Base-by-base conservation (phyloP, 495 filamentous ascomycete species). In the Penicillium subrubescens region DNA sequence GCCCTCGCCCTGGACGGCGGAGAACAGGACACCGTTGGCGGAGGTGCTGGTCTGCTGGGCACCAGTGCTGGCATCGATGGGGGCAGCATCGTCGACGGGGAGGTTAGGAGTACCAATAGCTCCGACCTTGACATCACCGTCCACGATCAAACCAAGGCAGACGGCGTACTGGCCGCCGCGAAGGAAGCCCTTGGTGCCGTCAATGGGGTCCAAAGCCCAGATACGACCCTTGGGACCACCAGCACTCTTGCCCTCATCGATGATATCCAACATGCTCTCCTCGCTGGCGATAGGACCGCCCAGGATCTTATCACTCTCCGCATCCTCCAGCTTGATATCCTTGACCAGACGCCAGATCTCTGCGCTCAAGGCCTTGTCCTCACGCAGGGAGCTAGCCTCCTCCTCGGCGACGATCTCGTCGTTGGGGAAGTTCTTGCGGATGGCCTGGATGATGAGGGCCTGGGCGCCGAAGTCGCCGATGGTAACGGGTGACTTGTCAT, bases 381-480 rank as follows among this genome's bases (percentile, higher is more conserved):
- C 77, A 35, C 92, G 87, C 63, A 99, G 83, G 54, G 86, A 83
- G 65, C 84, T 86, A 0, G 95, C 88, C 73, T 99, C 96, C 79
- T 99, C 95, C 79, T 99, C 95, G 61, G 90, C 95, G 34, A 97
- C 92, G 61, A 98, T 90, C 77, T 92, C 88, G 72, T 99, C 95
- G 15, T 86, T 71, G 43, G 95, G 95, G 82, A 99, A 98, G 75
- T 91, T 91, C 76, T 89, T 84, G 78, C 89, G 87, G 63, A 99
- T 87, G 53, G 95, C 93, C 61, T 88, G 84, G 69, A 98, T 97
- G 73, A 98, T 96, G 65, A 98, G 84, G 41, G 96, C 96, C 80
- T 99, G 95, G 59, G 96, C 95, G 68, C 96, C 96, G 72, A 96
- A 97, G 80, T 99, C 95, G 73, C 93, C 95, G 66, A 98, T 93